Evolutionary conservation across 352 stramenopile species (phyloP).

Genomic region (Elongisporangium prolatum): DNA sequence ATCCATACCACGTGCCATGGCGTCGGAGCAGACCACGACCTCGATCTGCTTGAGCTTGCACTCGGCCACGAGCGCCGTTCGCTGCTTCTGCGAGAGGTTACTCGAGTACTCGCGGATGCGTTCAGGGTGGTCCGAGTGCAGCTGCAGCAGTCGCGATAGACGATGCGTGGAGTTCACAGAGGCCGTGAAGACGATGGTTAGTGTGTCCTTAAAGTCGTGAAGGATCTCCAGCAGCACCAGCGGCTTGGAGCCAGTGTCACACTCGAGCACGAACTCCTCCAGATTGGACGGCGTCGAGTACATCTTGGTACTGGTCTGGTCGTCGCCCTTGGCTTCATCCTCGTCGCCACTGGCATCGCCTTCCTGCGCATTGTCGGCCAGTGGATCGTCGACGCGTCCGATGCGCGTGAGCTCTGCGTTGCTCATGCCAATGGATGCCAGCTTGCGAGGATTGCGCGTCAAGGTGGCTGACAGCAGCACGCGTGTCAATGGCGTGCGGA

Average conservation of each 20-base stretch:
- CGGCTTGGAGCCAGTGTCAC: constrained; percentile 93
- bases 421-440: constrained; percentile 92
- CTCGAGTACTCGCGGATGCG: constrained; percentile 80
- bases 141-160: constrained; percentile 92
- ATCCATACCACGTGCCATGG: constrained; percentile 92
- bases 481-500: constrained; percentile 88
- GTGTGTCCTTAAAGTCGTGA: constrained; percentile 57
- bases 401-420: constrained; percentile 94
- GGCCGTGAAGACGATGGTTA: constrained; percentile 95
- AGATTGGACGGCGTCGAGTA: constrained; percentile 78
- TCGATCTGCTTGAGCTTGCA: constrained; percentile 63
- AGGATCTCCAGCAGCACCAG: constrained; percentile 93
- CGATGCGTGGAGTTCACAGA: constrained; percentile 96
- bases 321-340: constrained; percentile 12
- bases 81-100: constrained; percentile 76
- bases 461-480: constrained; percentile 98
- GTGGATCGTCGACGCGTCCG: constrained; percentile 48
- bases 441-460: constrained; percentile 95
- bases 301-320: constrained; percentile 52
- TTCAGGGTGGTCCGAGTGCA: constrained; percentile 57
- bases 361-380: constrained; percentile 63
- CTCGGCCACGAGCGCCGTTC: constrained; percentile 66
- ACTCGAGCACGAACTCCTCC: constrained; percentile 90
- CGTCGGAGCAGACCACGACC: constrained; percentile 90
- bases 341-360: constrained; percentile 27